phyloP scores from a whole-genome alignment of 2,329 filamentous ascomycete genomes.

The Ophiostoma piceae region DNA sequence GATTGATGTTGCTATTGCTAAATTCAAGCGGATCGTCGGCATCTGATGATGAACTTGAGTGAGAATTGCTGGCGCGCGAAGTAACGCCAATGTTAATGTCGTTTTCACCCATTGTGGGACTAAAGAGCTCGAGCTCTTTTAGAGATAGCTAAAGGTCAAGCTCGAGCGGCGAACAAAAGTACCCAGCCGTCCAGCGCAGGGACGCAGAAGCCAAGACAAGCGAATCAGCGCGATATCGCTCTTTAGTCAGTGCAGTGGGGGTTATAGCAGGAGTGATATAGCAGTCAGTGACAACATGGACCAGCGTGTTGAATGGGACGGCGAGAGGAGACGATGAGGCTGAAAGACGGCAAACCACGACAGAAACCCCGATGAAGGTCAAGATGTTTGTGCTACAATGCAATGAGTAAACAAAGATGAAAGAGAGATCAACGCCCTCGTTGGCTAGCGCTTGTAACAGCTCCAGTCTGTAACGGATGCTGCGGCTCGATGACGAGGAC shows the following conservation, averaged over 20 bases:
- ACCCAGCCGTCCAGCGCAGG: neutral
- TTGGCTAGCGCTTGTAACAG: slow-evolving; percentile 1
- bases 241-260: neutral
- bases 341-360: neutral
- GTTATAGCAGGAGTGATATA: neutral
- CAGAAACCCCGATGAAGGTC: neutral
- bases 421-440: neutral
- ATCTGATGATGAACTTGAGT: slow-evolving; percentile 21
- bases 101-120: neutral
- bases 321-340: neutral
- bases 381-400: neutral
- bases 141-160: neutral
- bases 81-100: neutral
- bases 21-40: slow-evolving; percentile 3
- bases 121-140: neutral
- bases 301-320: neutral
- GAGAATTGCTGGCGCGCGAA: neutral
- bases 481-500: neutral
- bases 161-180: neutral
- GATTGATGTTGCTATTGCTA: too few relatives aligned
- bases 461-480: slow-evolving; percentile 4
- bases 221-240: neutral
- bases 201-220: neutral
- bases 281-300: neutral
- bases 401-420: neutral